A percentile compares a stretch with the other conserved stretches of the same genome.
These are phyloP conservation scores for Hemileccinum impolitum DNA, from an alignment of 768 basidiomycete species.

Conservation along the genomic window DNA sequence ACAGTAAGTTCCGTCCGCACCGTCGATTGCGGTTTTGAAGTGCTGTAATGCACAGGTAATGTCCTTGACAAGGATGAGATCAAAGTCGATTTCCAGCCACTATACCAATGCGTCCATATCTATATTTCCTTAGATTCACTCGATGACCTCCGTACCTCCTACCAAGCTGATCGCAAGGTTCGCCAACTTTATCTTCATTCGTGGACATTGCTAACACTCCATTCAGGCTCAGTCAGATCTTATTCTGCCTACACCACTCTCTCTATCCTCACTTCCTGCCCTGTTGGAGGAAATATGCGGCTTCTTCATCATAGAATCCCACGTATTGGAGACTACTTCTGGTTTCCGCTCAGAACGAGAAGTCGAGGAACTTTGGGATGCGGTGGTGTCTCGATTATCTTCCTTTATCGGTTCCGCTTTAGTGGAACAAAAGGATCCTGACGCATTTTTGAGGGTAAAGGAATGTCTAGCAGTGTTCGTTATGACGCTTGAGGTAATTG, in stretches of 20 bases:
- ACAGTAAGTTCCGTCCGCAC: slow-evolving; percentile 58
- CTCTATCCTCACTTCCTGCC: slow-evolving; percentile 61
- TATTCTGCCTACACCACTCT: slow-evolving; percentile 77
- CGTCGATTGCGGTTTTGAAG: slow-evolving; percentile 8
- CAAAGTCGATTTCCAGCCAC: slow-evolving; percentile 87
- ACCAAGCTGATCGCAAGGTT: slow-evolving; percentile 96
- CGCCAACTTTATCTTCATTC: neutral
- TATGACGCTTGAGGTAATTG: slow-evolving; percentile 82
- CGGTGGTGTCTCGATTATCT: slow-evolving; percentile 70
- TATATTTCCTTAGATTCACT: slow-evolving; percentile 89
- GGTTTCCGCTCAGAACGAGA: slow-evolving; percentile 88
- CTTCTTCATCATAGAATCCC: slow-evolving; percentile 94
- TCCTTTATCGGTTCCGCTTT: slow-evolving; percentile 72
- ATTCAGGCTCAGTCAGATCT: slow-evolving; percentile 92
- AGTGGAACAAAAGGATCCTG: slow-evolving; percentile 70
- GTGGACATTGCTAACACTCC: slow-evolving; percentile 13
- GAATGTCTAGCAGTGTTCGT: slow-evolving; percentile 82
- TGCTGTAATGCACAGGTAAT: slow-evolving; percentile 53
- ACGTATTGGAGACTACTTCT: slow-evolving; percentile 85
- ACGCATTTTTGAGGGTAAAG: slow-evolving; percentile 78
- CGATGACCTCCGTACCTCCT: slow-evolving; percentile 84
- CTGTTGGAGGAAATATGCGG: slow-evolving; percentile 93
- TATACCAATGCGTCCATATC: slow-evolving; percentile 97
- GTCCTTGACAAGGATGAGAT: slow-evolving; percentile 89
- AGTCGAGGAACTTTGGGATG: slow-evolving; percentile 95